Evolutionary conservation across 345 rosid genomes (phyloP).

Genomic region (Eucalyptus sp.): DNA sequence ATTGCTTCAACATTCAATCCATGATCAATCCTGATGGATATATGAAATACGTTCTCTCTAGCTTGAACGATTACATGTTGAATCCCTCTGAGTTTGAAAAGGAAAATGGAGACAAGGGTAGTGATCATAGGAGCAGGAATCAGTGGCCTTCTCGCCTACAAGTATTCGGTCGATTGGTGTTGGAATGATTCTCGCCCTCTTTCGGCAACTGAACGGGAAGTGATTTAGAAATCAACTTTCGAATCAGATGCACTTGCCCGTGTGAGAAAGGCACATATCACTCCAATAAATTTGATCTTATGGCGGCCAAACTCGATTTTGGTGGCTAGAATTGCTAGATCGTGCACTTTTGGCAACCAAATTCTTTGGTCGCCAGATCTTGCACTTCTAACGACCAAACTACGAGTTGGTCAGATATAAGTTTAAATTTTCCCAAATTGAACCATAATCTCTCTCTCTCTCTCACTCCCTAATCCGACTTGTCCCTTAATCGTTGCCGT

Average conservation of each 20-base stretch:
- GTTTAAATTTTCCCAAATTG: neutral
- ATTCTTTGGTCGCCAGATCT: neutral
- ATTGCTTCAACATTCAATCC: neutral
- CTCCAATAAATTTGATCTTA: neutral
- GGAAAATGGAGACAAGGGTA: conserved; percentile 10
- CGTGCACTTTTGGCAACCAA: neutral
- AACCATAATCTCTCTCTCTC: neutral
- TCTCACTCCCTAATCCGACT: neutral
- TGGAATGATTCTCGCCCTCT: neutral
- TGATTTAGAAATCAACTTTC: neutral
- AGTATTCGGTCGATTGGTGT: neutral
- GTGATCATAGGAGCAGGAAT: conserved; percentile 22
- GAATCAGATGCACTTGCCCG: neutral
- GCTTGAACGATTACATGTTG: neutral
- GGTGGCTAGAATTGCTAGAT: neutral
- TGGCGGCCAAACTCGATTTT: neutral
- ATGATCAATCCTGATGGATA: neutral
- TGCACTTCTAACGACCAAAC: neutral
- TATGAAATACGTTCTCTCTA: neutral
- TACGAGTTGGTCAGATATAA: neutral
- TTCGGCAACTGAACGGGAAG: neutral
- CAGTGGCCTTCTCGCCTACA: conserved; percentile 31
- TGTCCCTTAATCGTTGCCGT: neutral
- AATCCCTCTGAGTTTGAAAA: neutral
- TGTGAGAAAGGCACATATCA: neutral